Evolutionary conservation across 2,329 filamentous ascomycete species (phyloP).

Genomic region (Cladophialophora bantiana): DNA sequence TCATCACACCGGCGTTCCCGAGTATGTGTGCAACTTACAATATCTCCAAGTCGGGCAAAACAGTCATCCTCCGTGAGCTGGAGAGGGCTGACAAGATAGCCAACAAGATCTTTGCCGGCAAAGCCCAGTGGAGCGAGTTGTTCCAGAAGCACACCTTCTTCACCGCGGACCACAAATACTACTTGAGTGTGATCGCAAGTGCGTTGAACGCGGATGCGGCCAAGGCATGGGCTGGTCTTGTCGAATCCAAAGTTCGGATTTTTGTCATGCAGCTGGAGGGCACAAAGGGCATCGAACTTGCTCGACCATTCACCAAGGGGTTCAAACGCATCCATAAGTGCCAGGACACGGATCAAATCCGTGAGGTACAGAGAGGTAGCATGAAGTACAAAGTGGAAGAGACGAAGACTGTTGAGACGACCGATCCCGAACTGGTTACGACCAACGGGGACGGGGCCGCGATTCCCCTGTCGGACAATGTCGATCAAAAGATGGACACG

Average conservation of each 20-base stretch:
- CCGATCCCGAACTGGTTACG: slow-evolving; percentile 58
- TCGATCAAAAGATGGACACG: slow-evolving; percentile 49
- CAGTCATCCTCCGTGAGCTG: slow-evolving; percentile 83
- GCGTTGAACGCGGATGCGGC: slow-evolving; percentile 85
- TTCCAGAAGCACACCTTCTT: slow-evolving; percentile 94
- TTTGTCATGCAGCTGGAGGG: slow-evolving; percentile 83
- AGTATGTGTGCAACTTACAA: slow-evolving; percentile 99
- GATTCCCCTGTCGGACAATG: slow-evolving; percentile 51
- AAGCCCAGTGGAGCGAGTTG: slow-evolving; percentile 81
- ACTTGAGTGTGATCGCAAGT: slow-evolving; percentile 84
- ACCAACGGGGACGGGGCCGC: slow-evolving; percentile 52
- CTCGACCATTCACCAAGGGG: slow-evolving; percentile 91
- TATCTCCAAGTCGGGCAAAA: slow-evolving; percentile 83
- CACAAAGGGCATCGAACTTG: slow-evolving; percentile 78
- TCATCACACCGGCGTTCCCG: slow-evolving; percentile 96
- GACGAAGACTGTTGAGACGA: slow-evolving; percentile 58
- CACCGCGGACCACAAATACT: slow-evolving; percentile 91
- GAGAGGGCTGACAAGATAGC: slow-evolving; percentile 78
- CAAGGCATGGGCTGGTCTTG: slow-evolving; percentile 85
- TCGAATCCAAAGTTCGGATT: slow-evolving; percentile 90
- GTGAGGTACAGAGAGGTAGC: slow-evolving; percentile 67
- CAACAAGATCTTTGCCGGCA: slow-evolving; percentile 78
- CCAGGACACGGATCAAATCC: slow-evolving; percentile 65
- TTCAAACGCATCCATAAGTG: slow-evolving; percentile 83
- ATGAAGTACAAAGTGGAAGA: slow-evolving; percentile 65